Evolutionary conservation across 2,329 filamentous ascomycete species (phyloP), one percentile per base, ranked within the genome.

Genomic region (Rasamsonia emersonii): DNA sequence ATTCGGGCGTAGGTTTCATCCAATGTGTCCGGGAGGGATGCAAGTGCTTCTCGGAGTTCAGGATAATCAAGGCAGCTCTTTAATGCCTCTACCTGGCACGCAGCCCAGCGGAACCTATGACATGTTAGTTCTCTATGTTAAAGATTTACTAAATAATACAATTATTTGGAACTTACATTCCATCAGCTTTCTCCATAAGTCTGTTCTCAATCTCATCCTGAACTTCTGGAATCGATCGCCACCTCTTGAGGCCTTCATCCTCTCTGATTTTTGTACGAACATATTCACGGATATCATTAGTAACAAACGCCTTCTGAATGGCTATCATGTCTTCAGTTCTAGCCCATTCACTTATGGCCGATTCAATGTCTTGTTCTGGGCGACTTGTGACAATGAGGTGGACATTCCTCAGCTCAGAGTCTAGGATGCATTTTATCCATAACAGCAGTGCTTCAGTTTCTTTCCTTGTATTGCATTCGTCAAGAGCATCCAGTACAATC

Each of bases 1-100:
- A 51, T 55, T 24, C 45, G 38, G n/a, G 40, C 40, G 16, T 56
- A 49, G 8, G 42, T 47, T 20, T 40, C 46, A 17, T 47, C 39
- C 11, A 48, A 33, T 3, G 42, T 39, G 21, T 39, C 37, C 3
- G 45, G 45, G n/a, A 47, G 24, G 14, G 23, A 36, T 9, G 18
- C 25, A 19, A 49, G 32, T n/a, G 34, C 30, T 16, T 41, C 27
- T 11, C 32, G 32, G 5, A 49, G 10, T 9, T 24, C 29, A 5
- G 11, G 24, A 6, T 32, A 26, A 17, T 37, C 35, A 6, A 41
- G 11, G 31, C 38, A 46, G 16, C 24, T 26, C 10, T 38, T 30
- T 18, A 50, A 28, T n/a, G 24, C 32, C 7, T 46, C 40, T 3
- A 50, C 24, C 16, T 49, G 41, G 27, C 45, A 50, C 14, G 32